Conservation (phyloP, 2,329 filamentous ascomycete genomes). For the Fonsecaea erecta region DNA sequence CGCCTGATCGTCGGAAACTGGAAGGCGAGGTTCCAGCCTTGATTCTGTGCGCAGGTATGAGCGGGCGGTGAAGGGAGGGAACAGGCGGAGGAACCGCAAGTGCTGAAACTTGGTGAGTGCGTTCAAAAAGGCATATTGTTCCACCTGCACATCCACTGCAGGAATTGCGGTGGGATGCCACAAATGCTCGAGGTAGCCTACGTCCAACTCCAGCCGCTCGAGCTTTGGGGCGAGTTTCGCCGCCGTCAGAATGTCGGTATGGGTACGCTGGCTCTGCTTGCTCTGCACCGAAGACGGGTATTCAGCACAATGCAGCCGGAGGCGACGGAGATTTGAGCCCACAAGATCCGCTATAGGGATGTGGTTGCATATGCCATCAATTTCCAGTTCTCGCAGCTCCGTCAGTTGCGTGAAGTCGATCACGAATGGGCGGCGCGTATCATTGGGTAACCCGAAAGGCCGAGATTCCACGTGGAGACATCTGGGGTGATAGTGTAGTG, state of each 20-base stretch:
- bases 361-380: conserved; percentile 36
- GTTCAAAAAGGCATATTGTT: conserved; percentile 35
- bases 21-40: conserved; percentile 17
- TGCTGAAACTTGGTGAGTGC: conserved; percentile 34
- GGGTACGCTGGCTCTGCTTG: conserved; percentile 27
- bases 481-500: conserved; percentile 18
- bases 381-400: conserved; percentile 32
- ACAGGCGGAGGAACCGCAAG: conserved; percentile 35
- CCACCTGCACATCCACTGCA: conserved; percentile 37
- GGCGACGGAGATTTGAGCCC: conserved; percentile 20
- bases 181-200: conserved; percentile 35
- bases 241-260: conserved; percentile 28
- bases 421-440: conserved; percentile 13
- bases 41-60: conserved; percentile 11
- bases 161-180: conserved; percentile 38
- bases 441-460: conserved; percentile 12
- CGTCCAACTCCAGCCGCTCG: conserved; percentile 36
- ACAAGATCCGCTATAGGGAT: conserved; percentile 32
- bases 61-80: conserved; percentile 34
- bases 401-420: conserved; percentile 28
- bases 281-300: conserved; percentile 21
- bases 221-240: conserved; percentile 31
- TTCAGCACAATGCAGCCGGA: conserved; percentile 31
- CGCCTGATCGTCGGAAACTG: conserved; percentile 35
- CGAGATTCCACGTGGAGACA: conserved; percentile 20